Percentiles rank a stretch among this genome's conserved stretches.
Evolutionary conservation across 495 filamentous ascomycete species (phyloP).

Genomic region (Tuber umbilicatum): DNA sequence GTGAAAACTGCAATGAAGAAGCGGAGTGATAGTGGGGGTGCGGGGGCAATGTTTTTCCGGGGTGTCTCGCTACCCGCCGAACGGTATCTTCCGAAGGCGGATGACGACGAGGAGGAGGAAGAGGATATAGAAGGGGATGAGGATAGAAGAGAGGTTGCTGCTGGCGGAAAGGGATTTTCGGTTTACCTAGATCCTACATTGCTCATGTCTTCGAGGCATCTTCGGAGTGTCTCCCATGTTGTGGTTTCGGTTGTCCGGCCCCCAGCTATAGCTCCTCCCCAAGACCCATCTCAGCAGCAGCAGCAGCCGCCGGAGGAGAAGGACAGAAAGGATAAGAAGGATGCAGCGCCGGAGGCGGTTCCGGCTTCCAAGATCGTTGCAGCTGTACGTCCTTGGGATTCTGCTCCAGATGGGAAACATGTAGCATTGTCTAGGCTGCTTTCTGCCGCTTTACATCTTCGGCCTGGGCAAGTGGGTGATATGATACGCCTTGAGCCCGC

Average conservation of each 20-base stretch:
- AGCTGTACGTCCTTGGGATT: slow-evolving; percentile 68
- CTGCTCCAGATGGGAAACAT: slow-evolving; percentile 74
- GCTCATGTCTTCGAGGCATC: slow-evolving; percentile 54
- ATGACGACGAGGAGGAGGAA: slow-evolving; percentile 50
- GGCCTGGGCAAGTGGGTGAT: slow-evolving; percentile 71
- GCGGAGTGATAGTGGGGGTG: slow-evolving; percentile 59
- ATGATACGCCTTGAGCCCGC: slow-evolving; percentile 77
- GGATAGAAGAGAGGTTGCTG: slow-evolving; percentile 58
- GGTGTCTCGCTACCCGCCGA: slow-evolving; percentile 55
- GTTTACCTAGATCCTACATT: slow-evolving; percentile 62
- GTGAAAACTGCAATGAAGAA: slow-evolving; percentile 67
- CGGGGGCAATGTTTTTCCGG: slow-evolving; percentile 66
- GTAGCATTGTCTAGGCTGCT: slow-evolving; percentile 68
- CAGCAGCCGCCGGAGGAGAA: slow-evolving; percentile 55
- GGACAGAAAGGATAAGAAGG: slow-evolving; percentile 53
- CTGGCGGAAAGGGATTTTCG: slow-evolving; percentile 53
- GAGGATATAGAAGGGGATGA: slow-evolving; percentile 39
- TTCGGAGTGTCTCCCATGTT: slow-evolving; percentile 67
- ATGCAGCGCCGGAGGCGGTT: slow-evolving; percentile 18
- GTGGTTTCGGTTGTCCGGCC: slow-evolving; percentile 73
- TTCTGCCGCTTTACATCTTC: slow-evolving; percentile 61
- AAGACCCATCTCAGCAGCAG: slow-evolving; percentile 66
- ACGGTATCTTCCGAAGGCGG: slow-evolving; percentile 22
- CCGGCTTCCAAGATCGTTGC: slow-evolving; percentile 67
- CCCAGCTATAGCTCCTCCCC: slow-evolving; percentile 64